Evolutionary conservation across 2,329 filamentous ascomycete genomes (phyloP), one percentile per base, ranked within the genome.

Genomic region (Penicillium sp.): DNA sequence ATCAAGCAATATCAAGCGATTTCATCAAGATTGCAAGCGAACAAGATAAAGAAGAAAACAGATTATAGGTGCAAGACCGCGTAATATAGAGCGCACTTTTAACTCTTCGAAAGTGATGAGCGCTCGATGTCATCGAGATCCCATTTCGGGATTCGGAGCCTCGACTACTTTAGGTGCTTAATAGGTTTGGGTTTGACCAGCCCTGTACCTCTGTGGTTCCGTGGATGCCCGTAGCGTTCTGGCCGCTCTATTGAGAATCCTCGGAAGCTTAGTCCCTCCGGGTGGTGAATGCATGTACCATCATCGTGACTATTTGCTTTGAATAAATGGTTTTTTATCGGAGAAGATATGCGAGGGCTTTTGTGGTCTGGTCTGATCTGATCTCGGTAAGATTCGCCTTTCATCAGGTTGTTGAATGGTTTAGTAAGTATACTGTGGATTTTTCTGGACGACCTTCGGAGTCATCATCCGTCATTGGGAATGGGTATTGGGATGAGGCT

Each of bases 111-210:
- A 35, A 31, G 58, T 59, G 54, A 66, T 64, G 58, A 57, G 45
- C 35, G 33, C 55, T 59, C 56, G 57, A 66, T 66, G 63, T 62
- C 63, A 65, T 66, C 48, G 55, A 55, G 24, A 35, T 37, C 13
- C 43, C 43, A n/a, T 8, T 46, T 48, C 50, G 27, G 57, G 53
- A 49, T 2, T 57, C 48, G 43, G 45, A 50, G 53, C 48, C 54
- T 43, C 37, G 33, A 43, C 19, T 52, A 43, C 24, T 14, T 5
- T 37, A 48, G 19, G 48, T 21, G 47, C 48, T 56, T 37, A 19
- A 33, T 46, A 46, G 47, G 48, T 53, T 61, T 54, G 19, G 29
- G 2, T 21, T n/a, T 37, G 39, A 22, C 37, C 39, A 49, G 51
- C 24, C 33, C 29, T 48, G 29, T 43, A 2, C 24, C 21, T 53